Conservation (phyloP, 805 yeast species). For the Saturnispora silvae region DNA sequence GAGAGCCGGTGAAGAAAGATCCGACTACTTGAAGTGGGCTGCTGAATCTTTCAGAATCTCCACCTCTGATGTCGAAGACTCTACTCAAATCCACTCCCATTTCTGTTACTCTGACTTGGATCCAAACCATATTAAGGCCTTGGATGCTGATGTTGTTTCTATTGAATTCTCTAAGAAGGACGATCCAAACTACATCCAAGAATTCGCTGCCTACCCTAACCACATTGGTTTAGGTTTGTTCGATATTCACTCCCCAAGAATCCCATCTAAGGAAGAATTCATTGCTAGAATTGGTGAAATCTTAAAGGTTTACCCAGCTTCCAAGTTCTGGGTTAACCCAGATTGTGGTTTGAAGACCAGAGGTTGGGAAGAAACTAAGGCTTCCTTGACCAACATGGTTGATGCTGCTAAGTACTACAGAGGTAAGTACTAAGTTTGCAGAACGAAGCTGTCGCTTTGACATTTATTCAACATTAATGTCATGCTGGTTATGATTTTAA, state of each 20-base stretch:
- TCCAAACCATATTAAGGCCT: conserved; percentile 98
- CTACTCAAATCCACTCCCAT: conserved; percentile 98
- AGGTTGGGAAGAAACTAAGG: conserved; percentile 97
- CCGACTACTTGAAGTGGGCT: conserved; percentile 96
- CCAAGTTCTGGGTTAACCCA: conserved; percentile 99
- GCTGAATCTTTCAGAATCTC: conserved; percentile 99
- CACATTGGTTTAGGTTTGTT: conserved; percentile 99
- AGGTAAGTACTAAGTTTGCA: conserved; percentile 24
- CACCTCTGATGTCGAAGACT: conserved; percentile 91
- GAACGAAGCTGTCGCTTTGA: conserved; percentile 4
- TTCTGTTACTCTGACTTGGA: conserved; percentile 99
- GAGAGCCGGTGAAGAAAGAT: conserved; percentile 95
- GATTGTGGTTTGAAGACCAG: conserved; percentile 99
- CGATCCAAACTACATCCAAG: conserved; percentile 95
- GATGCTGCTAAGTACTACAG: conserved; percentile 97
- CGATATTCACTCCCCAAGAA: conserved; percentile 99
- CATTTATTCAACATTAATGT: conserved; percentile 33
- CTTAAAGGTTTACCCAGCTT: conserved; percentile 94
- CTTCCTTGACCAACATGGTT: conserved; percentile 96
- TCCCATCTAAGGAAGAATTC: conserved; percentile 96
- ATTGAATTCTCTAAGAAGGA: conserved; percentile 99
- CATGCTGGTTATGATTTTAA: conserved; percentile 15
- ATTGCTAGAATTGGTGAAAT: conserved; percentile 87
- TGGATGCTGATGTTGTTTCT: conserved; percentile 98
- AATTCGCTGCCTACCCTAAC: conserved; percentile 97